phyloP scores from a whole-genome alignment of 192 early-diverging fungal species.

The Coemansia sp. region DNA sequence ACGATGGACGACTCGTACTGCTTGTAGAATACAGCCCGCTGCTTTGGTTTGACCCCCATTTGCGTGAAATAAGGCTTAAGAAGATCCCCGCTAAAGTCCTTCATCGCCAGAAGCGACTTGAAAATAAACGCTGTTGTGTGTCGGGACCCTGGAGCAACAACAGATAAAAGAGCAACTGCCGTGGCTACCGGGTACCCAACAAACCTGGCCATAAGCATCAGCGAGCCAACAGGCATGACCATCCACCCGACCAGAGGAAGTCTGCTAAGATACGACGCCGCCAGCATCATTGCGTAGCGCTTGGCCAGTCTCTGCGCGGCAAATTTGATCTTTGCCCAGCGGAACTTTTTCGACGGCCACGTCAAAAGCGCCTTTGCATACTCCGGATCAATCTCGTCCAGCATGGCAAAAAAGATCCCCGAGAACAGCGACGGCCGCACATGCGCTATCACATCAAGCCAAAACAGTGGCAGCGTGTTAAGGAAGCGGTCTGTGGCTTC shows the following conservation, averaged over 20 bases:
- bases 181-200: constrained; percentile 39
- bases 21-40: constrained; percentile 39
- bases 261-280: constrained; percentile 22
- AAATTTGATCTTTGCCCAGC: constrained; percentile 44
- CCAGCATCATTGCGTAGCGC: constrained; percentile 46
- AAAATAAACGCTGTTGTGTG: constrained; percentile 38
- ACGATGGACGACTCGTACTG: constrained; percentile 39
- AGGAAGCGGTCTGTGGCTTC: constrained; percentile 44
- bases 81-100: constrained; percentile 49
- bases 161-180: constrained; percentile 23
- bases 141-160: constrained; percentile 31
- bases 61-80: constrained; percentile 46
- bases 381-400: constrained; percentile 41
- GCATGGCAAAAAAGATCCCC: constrained; percentile 43
- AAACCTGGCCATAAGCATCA: constrained; percentile 47
- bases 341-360: constrained; percentile 39
- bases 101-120: constrained; percentile 50
- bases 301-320: constrained; percentile 31
- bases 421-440: constrained; percentile 29
- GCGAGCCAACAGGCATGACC: constrained; percentile 35
- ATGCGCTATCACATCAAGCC: constrained; percentile 41
- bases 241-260: constrained; percentile 45
- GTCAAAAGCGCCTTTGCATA: constrained; percentile 31
- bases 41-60: constrained; percentile 43
- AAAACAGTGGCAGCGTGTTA: constrained; percentile 38